phyloP scores from a whole-genome alignment of 1,284 basidiomycete genomes.

The Athelia psychrophila region DNA sequence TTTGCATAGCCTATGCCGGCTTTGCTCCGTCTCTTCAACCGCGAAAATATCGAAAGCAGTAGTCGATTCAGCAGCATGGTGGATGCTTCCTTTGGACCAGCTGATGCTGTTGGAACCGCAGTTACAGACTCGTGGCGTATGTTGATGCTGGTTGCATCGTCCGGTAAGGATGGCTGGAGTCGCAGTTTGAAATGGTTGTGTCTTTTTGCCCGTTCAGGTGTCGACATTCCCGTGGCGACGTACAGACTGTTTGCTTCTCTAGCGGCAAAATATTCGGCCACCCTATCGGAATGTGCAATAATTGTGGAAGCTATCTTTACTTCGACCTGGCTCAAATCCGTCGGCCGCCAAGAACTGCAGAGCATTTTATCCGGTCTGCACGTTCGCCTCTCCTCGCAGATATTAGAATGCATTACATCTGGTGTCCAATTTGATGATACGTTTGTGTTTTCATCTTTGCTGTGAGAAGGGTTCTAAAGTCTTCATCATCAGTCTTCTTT shows the following conservation, averaged over 20 bases:
- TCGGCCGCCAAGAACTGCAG: slow-evolving; percentile 57
- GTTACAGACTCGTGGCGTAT: slow-evolving; percentile 56
- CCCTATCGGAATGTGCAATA: slow-evolving; percentile 42
- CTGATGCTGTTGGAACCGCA: slow-evolving; percentile 25
- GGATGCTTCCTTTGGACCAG: slow-evolving; percentile 27
- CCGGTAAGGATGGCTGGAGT: slow-evolving; percentile 42
- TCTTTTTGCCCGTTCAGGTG: slow-evolving; percentile 63
- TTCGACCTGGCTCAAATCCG: slow-evolving; percentile 51
- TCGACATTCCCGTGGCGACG: slow-evolving; percentile 55
- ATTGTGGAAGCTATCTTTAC: slow-evolving; percentile 48
- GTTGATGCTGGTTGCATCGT: slow-evolving; percentile 42
- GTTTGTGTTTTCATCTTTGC: too few relatives aligned
- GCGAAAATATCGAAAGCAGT: slow-evolving; percentile 40
- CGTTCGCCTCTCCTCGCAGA: slow-evolving; percentile 32
- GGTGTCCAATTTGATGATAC: too few relatives aligned
- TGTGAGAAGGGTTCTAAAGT: neutral
- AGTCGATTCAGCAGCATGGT: slow-evolving; percentile 29
- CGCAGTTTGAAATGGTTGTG: slow-evolving; percentile 63
- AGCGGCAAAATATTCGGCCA: slow-evolving; percentile 34
- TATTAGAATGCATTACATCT: slow-evolving; percentile 30
- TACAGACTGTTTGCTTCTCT: slow-evolving; percentile 46
- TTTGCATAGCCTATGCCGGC: slow-evolving; percentile 45
- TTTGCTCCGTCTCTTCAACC: slow-evolving; percentile 56
- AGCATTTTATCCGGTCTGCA: slow-evolving; percentile 47
- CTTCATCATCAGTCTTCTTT: slow-evolving; percentile 30